phyloP scores from a whole-genome alignment of 371 early-diverging fungal species.

The Mortierella sp. region DNA sequence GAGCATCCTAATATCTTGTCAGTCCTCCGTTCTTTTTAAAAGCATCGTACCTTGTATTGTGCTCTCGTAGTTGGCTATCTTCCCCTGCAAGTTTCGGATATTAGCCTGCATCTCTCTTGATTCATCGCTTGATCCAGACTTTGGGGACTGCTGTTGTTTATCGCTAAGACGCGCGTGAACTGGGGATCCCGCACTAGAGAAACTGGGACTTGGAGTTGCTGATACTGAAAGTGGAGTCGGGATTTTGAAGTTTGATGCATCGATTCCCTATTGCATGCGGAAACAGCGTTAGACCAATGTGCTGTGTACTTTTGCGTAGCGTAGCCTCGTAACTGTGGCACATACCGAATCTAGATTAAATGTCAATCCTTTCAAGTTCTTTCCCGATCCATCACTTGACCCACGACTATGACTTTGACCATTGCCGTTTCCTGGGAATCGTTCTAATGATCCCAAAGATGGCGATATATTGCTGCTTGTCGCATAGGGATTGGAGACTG shows the following conservation, averaged over 20 bases:
- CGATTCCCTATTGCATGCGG: constrained; percentile 14
- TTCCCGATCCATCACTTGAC: constrained; percentile 1
- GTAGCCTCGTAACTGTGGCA: background rate
- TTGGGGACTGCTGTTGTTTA: constrained; percentile 29
- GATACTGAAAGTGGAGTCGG: constrained; percentile 6
- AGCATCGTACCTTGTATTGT: constrained; percentile 25
- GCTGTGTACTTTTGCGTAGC: background rate
- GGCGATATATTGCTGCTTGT: constrained; percentile 10
- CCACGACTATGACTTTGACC: constrained; percentile 21
- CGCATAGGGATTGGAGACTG: constrained; percentile 2
- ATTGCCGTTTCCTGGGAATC: constrained; percentile 17
- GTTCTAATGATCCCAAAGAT: constrained; percentile 19
- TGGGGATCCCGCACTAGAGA: constrained; percentile 28
- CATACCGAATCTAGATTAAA: constrained; percentile 40
- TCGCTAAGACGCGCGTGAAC: constrained; percentile 24
- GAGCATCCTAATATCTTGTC: background rate
- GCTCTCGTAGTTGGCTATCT: constrained; percentile 24
- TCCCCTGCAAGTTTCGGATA: constrained; percentile 19
- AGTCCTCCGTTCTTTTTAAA: background rate
- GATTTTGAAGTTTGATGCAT: constrained; percentile 15
- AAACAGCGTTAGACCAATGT: background rate
- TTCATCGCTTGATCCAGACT: constrained; percentile 17
- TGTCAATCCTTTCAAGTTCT: constrained; percentile 21
- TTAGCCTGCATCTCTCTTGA: constrained; percentile 24
- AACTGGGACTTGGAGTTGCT: constrained; percentile 26